Evolutionary conservation across 2,329 filamentous ascomycete species (phyloP).

Genomic region (Pseudogymnoascus sp.): DNA sequence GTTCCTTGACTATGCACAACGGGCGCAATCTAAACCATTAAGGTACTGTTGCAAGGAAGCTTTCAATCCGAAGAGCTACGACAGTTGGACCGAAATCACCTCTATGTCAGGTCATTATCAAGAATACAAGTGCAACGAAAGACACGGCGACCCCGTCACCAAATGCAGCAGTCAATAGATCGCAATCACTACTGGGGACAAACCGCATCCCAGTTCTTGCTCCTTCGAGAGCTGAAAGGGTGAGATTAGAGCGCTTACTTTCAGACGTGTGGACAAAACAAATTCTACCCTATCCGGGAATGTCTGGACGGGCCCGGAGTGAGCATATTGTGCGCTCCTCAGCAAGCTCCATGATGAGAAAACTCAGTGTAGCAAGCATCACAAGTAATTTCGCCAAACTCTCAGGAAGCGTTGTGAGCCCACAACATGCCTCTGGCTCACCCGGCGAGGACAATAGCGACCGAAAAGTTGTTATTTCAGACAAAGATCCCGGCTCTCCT

Average conservation of each 20-base stretch:
- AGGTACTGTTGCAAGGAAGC: constrained; percentile 58
- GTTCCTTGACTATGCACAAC: neutral
- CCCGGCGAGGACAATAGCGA: neutral
- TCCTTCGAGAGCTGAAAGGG: constrained; percentile 68
- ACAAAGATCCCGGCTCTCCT: neutral
- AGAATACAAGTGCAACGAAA: constrained; percentile 69
- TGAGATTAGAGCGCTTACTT: constrained; percentile 67
- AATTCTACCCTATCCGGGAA: constrained; percentile 73
- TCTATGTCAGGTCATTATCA: constrained; percentile 73
- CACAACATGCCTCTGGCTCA: neutral
- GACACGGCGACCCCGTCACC: constrained; percentile 43
- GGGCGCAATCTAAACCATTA: neutral
- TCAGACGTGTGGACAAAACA: constrained; percentile 81
- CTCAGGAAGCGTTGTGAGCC: constrained; percentile 48
- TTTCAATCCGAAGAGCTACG: constrained; percentile 74
- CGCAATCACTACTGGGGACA: constrained; percentile 70
- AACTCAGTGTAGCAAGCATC: constrained; percentile 76
- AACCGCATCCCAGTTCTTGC: constrained; percentile 64
- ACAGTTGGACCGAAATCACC: constrained; percentile 64
- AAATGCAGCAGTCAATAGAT: constrained; percentile 59
- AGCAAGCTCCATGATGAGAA: constrained; percentile 82
- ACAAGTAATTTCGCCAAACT: constrained; percentile 69
- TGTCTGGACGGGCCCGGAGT: constrained; percentile 58
- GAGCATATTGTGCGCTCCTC: constrained; percentile 70
- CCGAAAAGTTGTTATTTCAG: neutral